phyloP scores from a whole-genome alignment of 2,329 filamentous ascomycete genomes.

The Fusarium phyllophilum region DNA sequence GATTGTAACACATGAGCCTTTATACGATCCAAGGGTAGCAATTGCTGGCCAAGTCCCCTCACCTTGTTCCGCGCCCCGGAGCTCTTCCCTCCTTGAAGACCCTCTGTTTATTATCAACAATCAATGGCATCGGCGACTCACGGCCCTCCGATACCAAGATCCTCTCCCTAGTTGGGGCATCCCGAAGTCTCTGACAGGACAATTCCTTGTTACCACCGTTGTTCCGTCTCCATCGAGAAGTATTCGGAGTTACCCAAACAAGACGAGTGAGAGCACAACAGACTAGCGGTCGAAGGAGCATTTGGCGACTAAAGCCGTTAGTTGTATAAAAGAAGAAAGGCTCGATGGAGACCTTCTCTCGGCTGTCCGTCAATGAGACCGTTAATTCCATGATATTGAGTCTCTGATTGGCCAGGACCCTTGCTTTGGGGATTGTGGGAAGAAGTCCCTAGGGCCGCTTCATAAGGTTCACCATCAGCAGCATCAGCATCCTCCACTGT shows the following conservation, averaged over 20 bases:
- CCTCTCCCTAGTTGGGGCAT: background rate
- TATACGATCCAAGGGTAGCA: slow-evolving; percentile 7
- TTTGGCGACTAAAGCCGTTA: slow-evolving; percentile 10
- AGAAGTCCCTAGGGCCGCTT: background rate
- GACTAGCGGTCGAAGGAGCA: slow-evolving; percentile 25
- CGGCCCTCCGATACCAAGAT: background rate
- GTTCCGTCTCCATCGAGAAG: slow-evolving; percentile 33
- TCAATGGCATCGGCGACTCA: background rate
- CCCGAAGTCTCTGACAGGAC: background rate
- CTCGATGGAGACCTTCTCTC: slow-evolving; percentile 20
- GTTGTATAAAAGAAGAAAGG: slow-evolving; percentile 15
- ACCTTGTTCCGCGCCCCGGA: slow-evolving; percentile 9
- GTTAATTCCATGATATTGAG: slow-evolving; percentile 1
- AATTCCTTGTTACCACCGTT: background rate
- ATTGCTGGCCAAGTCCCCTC: background rate
- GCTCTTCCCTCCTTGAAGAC: background rate
- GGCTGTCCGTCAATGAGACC: background rate
- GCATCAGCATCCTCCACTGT: background rate
- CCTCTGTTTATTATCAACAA: background rate
- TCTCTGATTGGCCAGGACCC: slow-evolving; percentile 20
- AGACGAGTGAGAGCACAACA: background rate
- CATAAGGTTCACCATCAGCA: background rate
- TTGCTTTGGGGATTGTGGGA: background rate
- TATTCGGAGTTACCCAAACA: slow-evolving; percentile 23
- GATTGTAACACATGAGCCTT: slow-evolving; percentile 9